Evolutionary conservation across 805 yeast species (phyloP).

Genomic region (Barnettozyma californica): DNA sequence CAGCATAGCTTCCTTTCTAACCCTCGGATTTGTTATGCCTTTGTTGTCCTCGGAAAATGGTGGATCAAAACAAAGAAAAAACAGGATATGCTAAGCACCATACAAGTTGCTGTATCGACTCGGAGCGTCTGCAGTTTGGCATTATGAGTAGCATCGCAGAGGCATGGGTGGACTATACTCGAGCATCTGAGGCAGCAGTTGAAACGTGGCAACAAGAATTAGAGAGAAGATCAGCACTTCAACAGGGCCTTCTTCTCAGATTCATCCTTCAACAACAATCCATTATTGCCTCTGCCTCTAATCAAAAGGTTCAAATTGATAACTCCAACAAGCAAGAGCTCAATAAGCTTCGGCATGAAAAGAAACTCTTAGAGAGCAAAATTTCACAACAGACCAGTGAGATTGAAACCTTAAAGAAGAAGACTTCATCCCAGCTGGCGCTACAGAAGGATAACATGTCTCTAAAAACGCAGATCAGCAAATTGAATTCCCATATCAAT

Average conservation of each 20-base stretch:
- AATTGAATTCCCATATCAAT: slow-evolving; percentile 29
- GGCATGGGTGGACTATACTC: slow-evolving; percentile 6
- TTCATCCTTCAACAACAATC: slow-evolving; percentile 17
- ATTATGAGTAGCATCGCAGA: neutral
- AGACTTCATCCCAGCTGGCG: slow-evolving; percentile 9
- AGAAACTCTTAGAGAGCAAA: slow-evolving; percentile 20
- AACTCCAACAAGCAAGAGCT: slow-evolving; percentile 19
- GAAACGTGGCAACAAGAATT: slow-evolving; percentile 12
- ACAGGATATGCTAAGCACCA: neutral
- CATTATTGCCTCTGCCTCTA: slow-evolving; percentile 9
- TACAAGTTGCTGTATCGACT: neutral
- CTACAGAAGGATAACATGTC: slow-evolving; percentile 27
- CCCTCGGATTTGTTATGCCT: neutral
- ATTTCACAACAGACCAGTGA: slow-evolving; percentile 15
- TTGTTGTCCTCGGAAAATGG: too few relatives aligned
- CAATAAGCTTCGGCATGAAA: slow-evolving; percentile 18
- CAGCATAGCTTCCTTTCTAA: neutral
- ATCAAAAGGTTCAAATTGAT: slow-evolving; percentile 13
- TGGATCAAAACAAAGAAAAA: neutral
- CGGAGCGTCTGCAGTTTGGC: neutral
- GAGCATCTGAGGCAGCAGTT: slow-evolving; percentile 7
- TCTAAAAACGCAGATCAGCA: slow-evolving; percentile 31
- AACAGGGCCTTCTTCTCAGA: slow-evolving; percentile 16
- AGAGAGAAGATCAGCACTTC: slow-evolving; percentile 16
- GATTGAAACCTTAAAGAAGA: slow-evolving; percentile 24